phyloP scores from a whole-genome alignment of 2,329 filamentous ascomycete species.

The Aspergillus sp. region DNA sequence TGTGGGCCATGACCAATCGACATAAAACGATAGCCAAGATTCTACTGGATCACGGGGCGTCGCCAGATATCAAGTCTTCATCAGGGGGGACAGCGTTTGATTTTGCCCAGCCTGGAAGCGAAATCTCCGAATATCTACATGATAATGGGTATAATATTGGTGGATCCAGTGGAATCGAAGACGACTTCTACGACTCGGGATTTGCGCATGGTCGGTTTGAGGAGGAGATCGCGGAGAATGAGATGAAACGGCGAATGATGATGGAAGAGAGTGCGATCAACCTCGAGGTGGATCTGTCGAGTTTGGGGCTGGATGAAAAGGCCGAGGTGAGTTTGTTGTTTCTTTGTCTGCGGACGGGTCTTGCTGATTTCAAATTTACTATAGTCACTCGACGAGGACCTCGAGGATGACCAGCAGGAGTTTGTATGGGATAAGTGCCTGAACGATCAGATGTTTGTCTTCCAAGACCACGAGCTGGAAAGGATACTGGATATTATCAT shows the following conservation, averaged over 20 bases:
- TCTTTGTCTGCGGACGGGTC: not conserved
- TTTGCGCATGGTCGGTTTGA: slow-evolving; percentile 92
- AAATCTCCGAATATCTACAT: slow-evolving; percentile 92
- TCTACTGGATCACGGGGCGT: slow-evolving; percentile 86
- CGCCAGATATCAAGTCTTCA: slow-evolving; percentile 91
- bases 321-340: slow-evolving; percentile 63
- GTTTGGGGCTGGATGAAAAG: slow-evolving; percentile 91
- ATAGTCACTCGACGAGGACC: slow-evolving; percentile 67
- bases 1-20: slow-evolving; percentile 99
- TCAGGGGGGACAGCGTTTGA: slow-evolving; percentile 92
- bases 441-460: slow-evolving; percentile 99
- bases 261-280: slow-evolving; percentile 99
- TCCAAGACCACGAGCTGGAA: slow-evolving; percentile 89
- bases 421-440: slow-evolving; percentile 94
- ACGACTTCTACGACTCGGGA: slow-evolving; percentile 92
- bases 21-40: slow-evolving; percentile 95
- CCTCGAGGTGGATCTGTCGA: slow-evolving; percentile 91
- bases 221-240: slow-evolving; percentile 94
- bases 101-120: slow-evolving; percentile 90
- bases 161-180: slow-evolving; percentile 38
- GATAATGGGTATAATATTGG: slow-evolving; percentile 76
- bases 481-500: slow-evolving; percentile 93
- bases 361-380: slow-evolving; percentile 3
- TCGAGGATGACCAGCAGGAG: slow-evolving; percentile 84
- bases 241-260: slow-evolving; percentile 86